Base-by-base conservation (phyloP, 805 yeast genomes). In the Ogataea pilisensis region DNA sequence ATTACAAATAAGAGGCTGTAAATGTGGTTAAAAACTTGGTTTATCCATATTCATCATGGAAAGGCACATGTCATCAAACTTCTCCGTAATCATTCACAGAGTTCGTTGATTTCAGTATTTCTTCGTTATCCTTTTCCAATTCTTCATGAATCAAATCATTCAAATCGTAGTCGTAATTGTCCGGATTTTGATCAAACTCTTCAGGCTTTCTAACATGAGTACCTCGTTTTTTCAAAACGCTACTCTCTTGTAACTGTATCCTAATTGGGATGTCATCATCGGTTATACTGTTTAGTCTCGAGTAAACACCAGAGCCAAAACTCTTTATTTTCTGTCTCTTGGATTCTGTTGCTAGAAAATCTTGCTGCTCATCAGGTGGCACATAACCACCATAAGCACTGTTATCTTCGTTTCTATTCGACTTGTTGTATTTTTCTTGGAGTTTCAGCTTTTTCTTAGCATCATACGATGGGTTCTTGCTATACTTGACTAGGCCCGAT, bases 121-220 rank as follows among this genome's bases (percentile, higher is more conserved):
- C 38, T 22, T 37, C 22, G 31, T 35, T 40, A 29, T 64, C 68
- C 5, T 49, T 51, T 18, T 40, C 50, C 11, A 50, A 41, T 40
- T 65, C 69, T 32, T 65, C 63, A 17, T 60, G 52, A 22, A 74
- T 72, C 37, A 74, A 57, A 12, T 73, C 76, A 44, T 74, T 69
- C 21, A 74, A 49, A 44, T 72, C 75, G 43, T 64, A 74, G 49
- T 74, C 79, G 53, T 61, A 74, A 2, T 47, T 54, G 46, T 70
- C 66, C 7, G 77, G 76, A 49, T 72, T 69, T 3, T 52, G 43
- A 37, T 53, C 53, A 8, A 35, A 9, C 9, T 9, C 31, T 5
- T 24, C 31, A 4, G 34, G 17, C n/a, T 22, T 29, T n/a, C 40
- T 46, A 7, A 30, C 37, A 12, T 26, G 25, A n/a, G 26, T 7